A percentile compares a stretch with the other conserved stretches of the same genome.
These are phyloP conservation scores for Lactifluus echinatus DNA, from an alignment of 768 basidiomycete species.

Conservation along the genomic window DNA sequence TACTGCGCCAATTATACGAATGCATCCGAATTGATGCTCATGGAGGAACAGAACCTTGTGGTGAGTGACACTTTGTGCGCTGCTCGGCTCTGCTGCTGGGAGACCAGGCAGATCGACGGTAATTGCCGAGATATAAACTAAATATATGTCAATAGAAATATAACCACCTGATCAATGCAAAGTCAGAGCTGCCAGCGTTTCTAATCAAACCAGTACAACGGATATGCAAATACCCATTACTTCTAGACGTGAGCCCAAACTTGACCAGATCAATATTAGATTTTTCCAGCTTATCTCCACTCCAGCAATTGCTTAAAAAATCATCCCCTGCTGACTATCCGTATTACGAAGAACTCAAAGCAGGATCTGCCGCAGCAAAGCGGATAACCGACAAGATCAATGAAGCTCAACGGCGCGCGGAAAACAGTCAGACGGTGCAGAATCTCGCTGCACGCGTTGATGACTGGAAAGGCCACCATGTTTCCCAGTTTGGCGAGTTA, in stretches of 20 bases:
- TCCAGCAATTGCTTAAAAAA: slow-evolving; percentile 68
- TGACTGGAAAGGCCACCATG: slow-evolving; percentile 98
- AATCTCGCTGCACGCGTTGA: slow-evolving; percentile 81
- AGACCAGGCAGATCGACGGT: background rate
- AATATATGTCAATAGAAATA: slow-evolving; percentile 43
- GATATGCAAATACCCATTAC: slow-evolving; percentile 95
- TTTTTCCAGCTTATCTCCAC: slow-evolving; percentile 4
- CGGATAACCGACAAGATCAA: slow-evolving; percentile 94
- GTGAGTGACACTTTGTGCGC: slow-evolving; percentile 41
- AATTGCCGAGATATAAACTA: slow-evolving; percentile 8
- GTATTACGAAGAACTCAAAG: slow-evolving; percentile 71
- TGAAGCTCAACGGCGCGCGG: slow-evolving; percentile 84
- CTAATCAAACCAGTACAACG: slow-evolving; percentile 98
- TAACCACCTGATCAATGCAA: slow-evolving; percentile 80
- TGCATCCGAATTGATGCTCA: slow-evolving; percentile 76
- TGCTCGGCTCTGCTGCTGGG: background rate
- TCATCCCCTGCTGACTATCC: slow-evolving; percentile 54
- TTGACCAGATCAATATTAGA: slow-evolving; percentile 17
- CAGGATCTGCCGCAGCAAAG: slow-evolving; percentile 79
- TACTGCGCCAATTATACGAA: slow-evolving; percentile 94
- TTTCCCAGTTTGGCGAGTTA: slow-evolving; percentile 89
- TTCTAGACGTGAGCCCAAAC: slow-evolving; percentile 65
- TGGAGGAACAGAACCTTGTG: slow-evolving; percentile 77
- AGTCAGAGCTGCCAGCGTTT: slow-evolving; percentile 90
- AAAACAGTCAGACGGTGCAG: slow-evolving; percentile 86